Evolutionary conservation across 352 stramenopile genomes (phyloP).

Genomic region (Pythium sp.): DNA sequence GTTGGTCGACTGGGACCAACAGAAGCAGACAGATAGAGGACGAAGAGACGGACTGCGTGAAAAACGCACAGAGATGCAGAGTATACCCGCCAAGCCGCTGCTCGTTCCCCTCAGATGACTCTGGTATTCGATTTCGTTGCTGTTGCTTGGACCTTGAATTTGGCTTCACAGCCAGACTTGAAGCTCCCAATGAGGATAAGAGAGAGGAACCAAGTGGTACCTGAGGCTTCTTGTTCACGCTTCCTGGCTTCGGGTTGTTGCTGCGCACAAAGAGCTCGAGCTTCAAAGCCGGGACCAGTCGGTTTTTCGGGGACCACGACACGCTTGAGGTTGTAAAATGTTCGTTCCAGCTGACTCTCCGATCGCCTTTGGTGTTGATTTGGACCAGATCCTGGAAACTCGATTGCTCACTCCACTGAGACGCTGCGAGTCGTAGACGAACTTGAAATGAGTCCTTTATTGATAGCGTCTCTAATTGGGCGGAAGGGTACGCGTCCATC

Average conservation of each 20-base stretch:
- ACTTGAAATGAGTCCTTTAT: neutral
- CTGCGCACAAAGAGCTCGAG: neutral
- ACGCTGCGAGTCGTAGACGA: neutral
- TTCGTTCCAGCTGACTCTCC: constrained; percentile 9
- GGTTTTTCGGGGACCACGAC: constrained; percentile 14
- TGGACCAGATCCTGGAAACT: neutral
- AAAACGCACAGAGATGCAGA: constrained; percentile 10
- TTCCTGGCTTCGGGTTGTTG: neutral
- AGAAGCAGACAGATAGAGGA: constrained; percentile 3
- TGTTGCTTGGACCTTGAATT: neutral
- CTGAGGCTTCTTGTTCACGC: neutral
- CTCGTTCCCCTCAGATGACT: neutral
- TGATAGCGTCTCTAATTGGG: neutral
- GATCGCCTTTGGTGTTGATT: neutral
- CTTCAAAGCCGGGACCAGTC: neutral
- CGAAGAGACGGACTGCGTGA: neutral
- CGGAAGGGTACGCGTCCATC: constrained; percentile 8
- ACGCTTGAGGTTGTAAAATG: constrained; percentile 1
- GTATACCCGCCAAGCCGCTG: neutral
- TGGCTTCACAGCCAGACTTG: neutral
- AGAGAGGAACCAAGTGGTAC: neutral
- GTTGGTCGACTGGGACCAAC: neutral
- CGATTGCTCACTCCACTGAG: constrained; percentile 6
- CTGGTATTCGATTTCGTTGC: neutral
- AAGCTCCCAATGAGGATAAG: neutral